Evolutionary conservation across 1,284 basidiomycete species (phyloP).

Genomic region (Mycosarcoma maydis): DNA sequence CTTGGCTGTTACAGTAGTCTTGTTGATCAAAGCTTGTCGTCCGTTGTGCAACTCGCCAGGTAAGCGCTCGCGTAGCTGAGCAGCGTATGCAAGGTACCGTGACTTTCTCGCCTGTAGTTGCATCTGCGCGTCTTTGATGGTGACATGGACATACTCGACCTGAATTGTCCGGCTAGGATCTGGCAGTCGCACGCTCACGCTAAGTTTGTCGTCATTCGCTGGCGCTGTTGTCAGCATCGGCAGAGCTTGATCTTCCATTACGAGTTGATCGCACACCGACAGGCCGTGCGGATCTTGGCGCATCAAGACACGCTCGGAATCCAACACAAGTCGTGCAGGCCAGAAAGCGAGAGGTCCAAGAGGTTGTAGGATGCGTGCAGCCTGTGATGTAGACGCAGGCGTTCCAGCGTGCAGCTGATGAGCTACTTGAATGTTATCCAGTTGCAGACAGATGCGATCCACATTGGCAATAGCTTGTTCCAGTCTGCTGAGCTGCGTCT

Average conservation of each 20-base stretch:
- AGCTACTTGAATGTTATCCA: conserved; percentile 32
- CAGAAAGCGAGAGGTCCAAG: conserved; percentile 37
- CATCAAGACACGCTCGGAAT: conserved; percentile 11
- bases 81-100: neutral
- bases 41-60: neutral
- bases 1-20: neutral
- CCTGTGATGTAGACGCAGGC: neutral
- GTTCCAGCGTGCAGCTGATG: conserved; percentile 8
- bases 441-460: conserved; percentile 32
- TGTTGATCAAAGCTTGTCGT: neutral
- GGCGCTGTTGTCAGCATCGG: conserved; percentile 9
- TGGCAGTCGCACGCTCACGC: conserved; percentile 1
- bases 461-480: conserved; percentile 15
- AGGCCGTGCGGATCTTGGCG: conserved; percentile 16
- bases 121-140: conserved; percentile 21
- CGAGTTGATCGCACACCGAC: conserved; percentile 9
- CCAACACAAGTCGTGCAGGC: conserved; percentile 20
- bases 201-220: neutral
- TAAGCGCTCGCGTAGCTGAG: conserved; percentile 6
- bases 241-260: conserved; percentile 22
- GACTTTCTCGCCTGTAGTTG: conserved; percentile 21
- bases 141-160: conserved; percentile 8
- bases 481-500: conserved; percentile 8
- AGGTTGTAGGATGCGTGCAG: conserved; percentile 21
- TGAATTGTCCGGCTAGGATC: conserved; percentile 30